A percentile compares a stretch with the other conserved stretches of the same genome.
Conservation (phyloP, 2,329 filamentous ascomycete species). For the Decorospora gaudefroyi region DNA sequence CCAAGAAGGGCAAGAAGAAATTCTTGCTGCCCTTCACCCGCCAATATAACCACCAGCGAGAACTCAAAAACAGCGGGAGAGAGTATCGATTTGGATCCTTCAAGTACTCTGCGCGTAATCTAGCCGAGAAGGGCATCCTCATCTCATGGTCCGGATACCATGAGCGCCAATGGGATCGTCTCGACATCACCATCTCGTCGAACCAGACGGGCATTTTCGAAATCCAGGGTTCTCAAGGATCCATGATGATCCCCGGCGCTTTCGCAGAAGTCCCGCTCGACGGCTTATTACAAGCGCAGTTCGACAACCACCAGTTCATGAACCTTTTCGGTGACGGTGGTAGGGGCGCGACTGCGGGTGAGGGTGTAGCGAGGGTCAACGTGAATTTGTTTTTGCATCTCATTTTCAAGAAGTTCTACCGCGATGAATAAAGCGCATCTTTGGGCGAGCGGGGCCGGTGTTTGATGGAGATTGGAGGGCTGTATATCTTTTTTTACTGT, state of each 20-base stretch:
- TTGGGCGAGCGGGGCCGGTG: not conserved
- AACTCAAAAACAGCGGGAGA: conserved; percentile 87
- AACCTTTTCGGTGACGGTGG: conserved; percentile 68
- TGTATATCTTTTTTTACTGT: conserved; percentile 1
- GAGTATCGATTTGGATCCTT: conserved; percentile 97
- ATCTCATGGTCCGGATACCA: conserved; percentile 86
- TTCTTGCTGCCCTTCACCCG: conserved; percentile 97
- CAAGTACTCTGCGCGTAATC: conserved; percentile 90
- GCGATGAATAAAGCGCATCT: conserved; percentile 41
- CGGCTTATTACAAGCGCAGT: conserved; percentile 93
- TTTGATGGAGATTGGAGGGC: not conserved
- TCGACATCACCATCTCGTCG: conserved; percentile 91
- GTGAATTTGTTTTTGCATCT: conserved; percentile 96
- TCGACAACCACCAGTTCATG: conserved; percentile 96
- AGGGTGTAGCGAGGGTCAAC: conserved; percentile 72
- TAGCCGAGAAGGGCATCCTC: conserved; percentile 91
- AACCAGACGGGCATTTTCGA: conserved; percentile 94
- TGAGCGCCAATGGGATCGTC: conserved; percentile 83
- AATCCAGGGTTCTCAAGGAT: conserved; percentile 85
- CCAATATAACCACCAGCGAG: conserved; percentile 97
- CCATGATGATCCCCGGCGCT: conserved; percentile 94
- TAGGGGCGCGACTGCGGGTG: conserved; percentile 23
- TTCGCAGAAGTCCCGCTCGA: conserved; percentile 88
- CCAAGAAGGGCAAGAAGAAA: conserved; percentile 92
- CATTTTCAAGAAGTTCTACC: conserved; percentile 98